Evolutionary conservation across 495 filamentous ascomycete species (phyloP).

Genomic region (Xylaria telfairii): DNA sequence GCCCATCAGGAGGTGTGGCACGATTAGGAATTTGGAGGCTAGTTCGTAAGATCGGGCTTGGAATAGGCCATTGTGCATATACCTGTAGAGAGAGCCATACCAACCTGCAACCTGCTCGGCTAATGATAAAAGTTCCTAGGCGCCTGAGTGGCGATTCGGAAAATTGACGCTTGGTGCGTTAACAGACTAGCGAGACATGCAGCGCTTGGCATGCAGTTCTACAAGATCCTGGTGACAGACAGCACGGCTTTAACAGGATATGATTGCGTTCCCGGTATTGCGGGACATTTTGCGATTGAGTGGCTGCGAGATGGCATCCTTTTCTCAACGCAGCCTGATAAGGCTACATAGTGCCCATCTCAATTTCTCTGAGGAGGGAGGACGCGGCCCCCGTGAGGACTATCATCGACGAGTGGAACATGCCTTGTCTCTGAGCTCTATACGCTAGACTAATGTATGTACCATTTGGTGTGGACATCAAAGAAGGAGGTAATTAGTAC

Average conservation of each 20-base stretch:
- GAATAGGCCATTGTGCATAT: constrained; percentile 21
- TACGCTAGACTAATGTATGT: background rate
- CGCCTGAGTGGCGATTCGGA: constrained; percentile 18
- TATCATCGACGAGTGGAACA: background rate
- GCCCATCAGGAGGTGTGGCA: constrained; percentile 4
- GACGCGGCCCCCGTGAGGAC: background rate
- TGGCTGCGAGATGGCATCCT: background rate
- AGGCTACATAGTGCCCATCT: background rate
- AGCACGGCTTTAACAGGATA: background rate
- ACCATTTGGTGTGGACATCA: constrained; percentile 12
- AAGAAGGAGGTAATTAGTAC: background rate
- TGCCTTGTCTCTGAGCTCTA: background rate
- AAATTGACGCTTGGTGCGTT: constrained; percentile 25
- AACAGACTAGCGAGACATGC: constrained; percentile 25
- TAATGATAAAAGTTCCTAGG: constrained; percentile 18
- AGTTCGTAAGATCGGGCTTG: constrained; percentile 21
- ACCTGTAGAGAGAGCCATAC: background rate
- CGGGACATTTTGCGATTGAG: background rate
- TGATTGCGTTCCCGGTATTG: background rate
- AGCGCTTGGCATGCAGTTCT: constrained; percentile 23
- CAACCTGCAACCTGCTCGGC: constrained; percentile 18
- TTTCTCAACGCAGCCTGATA: background rate
- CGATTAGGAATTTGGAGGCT: constrained; percentile 3
- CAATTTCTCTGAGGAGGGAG: background rate
- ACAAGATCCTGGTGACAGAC: background rate